Base-by-base conservation (phyloP, 768 basidiomycete genomes). In the Mycena kentingensis region DNA sequence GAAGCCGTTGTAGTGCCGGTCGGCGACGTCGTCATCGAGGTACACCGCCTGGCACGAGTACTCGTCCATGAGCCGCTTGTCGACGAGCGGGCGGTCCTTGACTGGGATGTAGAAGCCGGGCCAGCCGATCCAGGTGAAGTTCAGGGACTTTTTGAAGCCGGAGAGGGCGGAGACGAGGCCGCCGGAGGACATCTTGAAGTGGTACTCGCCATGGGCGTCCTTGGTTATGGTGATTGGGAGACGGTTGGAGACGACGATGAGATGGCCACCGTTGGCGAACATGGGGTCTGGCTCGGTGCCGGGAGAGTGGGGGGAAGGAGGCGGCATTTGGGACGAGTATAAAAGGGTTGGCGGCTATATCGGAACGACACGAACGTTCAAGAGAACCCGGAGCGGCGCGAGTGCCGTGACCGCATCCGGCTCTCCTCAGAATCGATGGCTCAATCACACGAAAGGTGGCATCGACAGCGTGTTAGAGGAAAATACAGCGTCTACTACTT, bases 111-210 rank as follows among this genome's bases (percentile, higher is more conserved):
- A 90, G 71, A 91, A 90, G 15, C 93, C 92, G 0, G 92, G 88
- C 92, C 92, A 97, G 51, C 91, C 90, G 63, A 97, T 95, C 93
- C 96, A 98, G 21, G 93, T 97, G 73, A 99, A 98, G 69, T 83
- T 87, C 80, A 98, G 87, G 29, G 89, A 93, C 75, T 97, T 98
- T 76, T 99, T 99, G 82, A 94, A 96, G 41, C 97, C 96, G 21
- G 90, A 89, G 60, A 99, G 85, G 54, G 97, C 97, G 47, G 91
- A 94, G 57, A 98, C 97, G 55, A 99, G 89, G 49, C 97, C 97
- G 25, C 97, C 97, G 3, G 93, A 95, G 54, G 93, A 95, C 95
- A 98, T 97, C 79, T 96, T 90, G 83, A 97, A 98, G 77, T 95
- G 91, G 72, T 95, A 98, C 70, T 96, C 87, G 67, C 94, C 94